These are phyloP conservation scores for Colletotrichum destructivum DNA, from an alignment of 2,329 filamentous ascomycete species.

Conservation along the genomic window DNA sequence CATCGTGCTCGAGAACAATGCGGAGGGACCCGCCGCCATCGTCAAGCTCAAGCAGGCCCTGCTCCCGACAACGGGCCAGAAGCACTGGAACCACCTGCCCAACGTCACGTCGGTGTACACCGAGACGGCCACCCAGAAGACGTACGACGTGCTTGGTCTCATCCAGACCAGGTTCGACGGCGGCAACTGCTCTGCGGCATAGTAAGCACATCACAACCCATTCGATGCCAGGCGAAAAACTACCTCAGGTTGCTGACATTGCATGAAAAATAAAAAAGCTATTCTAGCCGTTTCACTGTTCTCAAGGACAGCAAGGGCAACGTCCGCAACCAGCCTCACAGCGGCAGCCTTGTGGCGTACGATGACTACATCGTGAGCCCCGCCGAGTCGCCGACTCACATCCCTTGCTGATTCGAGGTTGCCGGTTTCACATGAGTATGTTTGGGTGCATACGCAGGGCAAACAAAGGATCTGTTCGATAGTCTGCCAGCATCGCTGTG, in stretches of 20 bases:
- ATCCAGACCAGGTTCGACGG: conserved; percentile 18
- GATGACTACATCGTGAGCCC: conserved; percentile 31
- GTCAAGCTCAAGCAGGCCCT: conserved; percentile 28
- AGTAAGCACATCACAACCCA: background rate
- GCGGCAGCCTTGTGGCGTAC: conserved; percentile 23
- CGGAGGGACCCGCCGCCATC: conserved; percentile 8
- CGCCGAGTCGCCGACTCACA: conserved; percentile 17
- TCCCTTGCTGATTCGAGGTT: conserved; percentile 10
- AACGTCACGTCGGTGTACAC: conserved; percentile 29
- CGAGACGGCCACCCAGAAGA: conserved; percentile 20
- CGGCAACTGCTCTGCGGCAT: conserved; percentile 28
- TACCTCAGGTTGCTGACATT: background rate
- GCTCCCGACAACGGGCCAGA: conserved; percentile 25
- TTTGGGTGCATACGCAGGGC: background rate
- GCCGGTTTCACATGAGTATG: too few species aligned
- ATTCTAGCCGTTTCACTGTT: conserved; percentile 32
- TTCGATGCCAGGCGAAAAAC: background rate
- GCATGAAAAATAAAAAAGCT: background rate
- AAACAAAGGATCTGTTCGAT: too few species aligned
- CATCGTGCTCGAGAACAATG: conserved; percentile 22
- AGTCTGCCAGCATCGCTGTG: background rate
- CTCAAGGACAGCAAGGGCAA: conserved; percentile 17
- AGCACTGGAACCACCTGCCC: conserved; percentile 35
- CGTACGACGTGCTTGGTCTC: conserved; percentile 21
- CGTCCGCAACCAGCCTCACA: conserved; percentile 22